phyloP scores from a whole-genome alignment of 768 basidiomycete species.

The Trichaptum fuscoviolaceum region DNA sequence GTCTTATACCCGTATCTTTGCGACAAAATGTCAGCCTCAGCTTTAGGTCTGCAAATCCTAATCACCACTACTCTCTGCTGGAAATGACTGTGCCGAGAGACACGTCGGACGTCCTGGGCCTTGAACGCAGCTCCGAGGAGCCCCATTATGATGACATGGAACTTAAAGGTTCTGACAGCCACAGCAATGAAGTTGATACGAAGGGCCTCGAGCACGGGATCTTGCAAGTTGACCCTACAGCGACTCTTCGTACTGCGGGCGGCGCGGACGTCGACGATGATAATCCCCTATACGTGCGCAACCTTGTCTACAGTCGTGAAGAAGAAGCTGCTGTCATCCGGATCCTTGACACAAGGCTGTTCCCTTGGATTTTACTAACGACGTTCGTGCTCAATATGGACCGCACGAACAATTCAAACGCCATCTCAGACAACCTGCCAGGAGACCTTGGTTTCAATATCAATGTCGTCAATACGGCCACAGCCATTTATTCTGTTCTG shows the following conservation, averaged over 20 bases:
- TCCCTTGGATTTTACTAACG: slow-evolving; percentile 24
- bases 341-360: slow-evolving; percentile 24
- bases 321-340: slow-evolving; percentile 30
- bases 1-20: background rate
- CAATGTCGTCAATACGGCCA: slow-evolving; percentile 33
- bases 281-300: slow-evolving; percentile 23
- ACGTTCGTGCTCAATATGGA: slow-evolving; percentile 34
- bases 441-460: slow-evolving; percentile 35
- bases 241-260: background rate
- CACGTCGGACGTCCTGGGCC: background rate
- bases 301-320: slow-evolving; percentile 26
- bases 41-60: background rate
- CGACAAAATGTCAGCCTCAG: background rate
- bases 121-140: background rate
- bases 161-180: background rate
- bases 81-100: background rate
- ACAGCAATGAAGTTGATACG: background rate
- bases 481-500: slow-evolving; percentile 30
- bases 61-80: background rate
- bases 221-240: background rate
- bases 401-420: slow-evolving; percentile 37
- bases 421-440: slow-evolving; percentile 35
- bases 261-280: slow-evolving; percentile 13
- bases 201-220: background rate
- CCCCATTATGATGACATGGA: background rate